A percentile compares a stretch with the other conserved stretches of the same genome.
phyloP scores from a whole-genome alignment of 2,329 filamentous ascomycete genomes.

The Penicillium expansum region DNA sequence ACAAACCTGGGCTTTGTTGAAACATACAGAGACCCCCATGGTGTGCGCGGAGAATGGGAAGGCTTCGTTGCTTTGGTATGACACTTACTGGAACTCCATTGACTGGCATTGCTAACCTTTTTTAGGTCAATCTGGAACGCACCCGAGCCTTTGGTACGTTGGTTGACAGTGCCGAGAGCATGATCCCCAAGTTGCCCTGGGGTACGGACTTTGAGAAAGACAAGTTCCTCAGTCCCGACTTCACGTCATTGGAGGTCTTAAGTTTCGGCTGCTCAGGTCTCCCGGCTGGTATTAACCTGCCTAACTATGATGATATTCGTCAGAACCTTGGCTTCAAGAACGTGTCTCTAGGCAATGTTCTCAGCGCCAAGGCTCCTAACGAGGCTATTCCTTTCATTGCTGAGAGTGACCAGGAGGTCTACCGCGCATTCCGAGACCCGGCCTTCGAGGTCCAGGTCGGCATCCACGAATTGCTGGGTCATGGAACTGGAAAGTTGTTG shows the following conservation, averaged over 20 bases:
- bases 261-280: slow-evolving; percentile 69
- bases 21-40: slow-evolving; percentile 79
- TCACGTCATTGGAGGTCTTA: slow-evolving; percentile 88
- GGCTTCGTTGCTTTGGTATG: slow-evolving; percentile 67
- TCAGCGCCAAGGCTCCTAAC: slow-evolving; percentile 85
- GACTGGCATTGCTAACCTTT: slow-evolving; percentile 27
- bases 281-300: slow-evolving; percentile 58
- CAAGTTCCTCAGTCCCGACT: slow-evolving; percentile 91
- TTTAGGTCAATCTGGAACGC: slow-evolving; percentile 75
- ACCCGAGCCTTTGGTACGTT: slow-evolving; percentile 84
- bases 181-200: slow-evolving; percentile 92
- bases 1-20: slow-evolving; percentile 82
- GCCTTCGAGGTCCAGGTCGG: slow-evolving; percentile 96
- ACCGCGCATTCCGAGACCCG: slow-evolving; percentile 76
- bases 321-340: slow-evolving; percentile 67
- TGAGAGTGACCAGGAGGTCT: slow-evolving; percentile 72
- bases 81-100: neutral
- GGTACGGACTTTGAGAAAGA: slow-evolving; percentile 88
- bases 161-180: slow-evolving; percentile 72
- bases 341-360: slow-evolving; percentile 83
- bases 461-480: slow-evolving; percentile 83
- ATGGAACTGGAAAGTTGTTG: slow-evolving; percentile 89
- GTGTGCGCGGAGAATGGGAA: slow-evolving; percentile 80
- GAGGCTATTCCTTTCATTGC: slow-evolving; percentile 90
- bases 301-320: slow-evolving; percentile 59